phyloP scores from a whole-genome alignment of 768 basidiomycete species.

The Lentinula aciculospora region DNA sequence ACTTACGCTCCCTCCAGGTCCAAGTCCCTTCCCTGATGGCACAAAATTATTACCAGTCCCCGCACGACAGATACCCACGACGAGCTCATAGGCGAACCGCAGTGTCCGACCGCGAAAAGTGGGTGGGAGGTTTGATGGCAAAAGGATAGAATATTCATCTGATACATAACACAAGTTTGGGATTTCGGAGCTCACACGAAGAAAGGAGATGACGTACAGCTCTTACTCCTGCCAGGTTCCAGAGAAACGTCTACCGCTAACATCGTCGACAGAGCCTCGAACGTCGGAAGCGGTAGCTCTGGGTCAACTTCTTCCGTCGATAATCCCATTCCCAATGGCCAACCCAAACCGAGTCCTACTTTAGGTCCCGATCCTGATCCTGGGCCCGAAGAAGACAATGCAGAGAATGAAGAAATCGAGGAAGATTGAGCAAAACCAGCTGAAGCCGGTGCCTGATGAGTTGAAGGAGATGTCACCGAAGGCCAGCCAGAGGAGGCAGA shows the following conservation, averaged over 20 bases:
- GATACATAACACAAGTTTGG: neutral
- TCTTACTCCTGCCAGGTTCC: constrained; percentile 76
- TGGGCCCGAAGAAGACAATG: neutral
- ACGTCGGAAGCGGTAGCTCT: constrained; percentile 71
- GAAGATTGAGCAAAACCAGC: neutral
- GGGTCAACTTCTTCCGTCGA: constrained; percentile 45
- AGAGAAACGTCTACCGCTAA: constrained; percentile 83
- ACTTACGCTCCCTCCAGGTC: constrained; percentile 47
- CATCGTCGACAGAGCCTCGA: constrained; percentile 82
- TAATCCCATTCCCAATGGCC: constrained; percentile 1
- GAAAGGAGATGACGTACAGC: constrained; percentile 50
- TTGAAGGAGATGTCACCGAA: constrained; percentile 12
- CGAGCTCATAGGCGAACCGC: constrained; percentile 83
- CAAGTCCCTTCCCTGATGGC: constrained; percentile 22
- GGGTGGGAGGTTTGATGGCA: constrained; percentile 84
- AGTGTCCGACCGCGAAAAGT: constrained; percentile 84
- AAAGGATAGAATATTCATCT: constrained; percentile 76
- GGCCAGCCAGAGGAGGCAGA: constrained; percentile 10
- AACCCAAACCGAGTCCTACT: constrained; percentile 2
- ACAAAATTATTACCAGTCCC: constrained; percentile 20
- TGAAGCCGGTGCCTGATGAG: neutral
- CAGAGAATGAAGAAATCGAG: constrained; percentile 14
- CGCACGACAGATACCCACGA: constrained; percentile 82
- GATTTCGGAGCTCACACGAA: neutral
- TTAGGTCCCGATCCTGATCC: neutral